A percentile compares a stretch with the other conserved stretches of the same genome.
Conservation (phyloP, 345 rosid species). For the Brassica rapa region DNA sequence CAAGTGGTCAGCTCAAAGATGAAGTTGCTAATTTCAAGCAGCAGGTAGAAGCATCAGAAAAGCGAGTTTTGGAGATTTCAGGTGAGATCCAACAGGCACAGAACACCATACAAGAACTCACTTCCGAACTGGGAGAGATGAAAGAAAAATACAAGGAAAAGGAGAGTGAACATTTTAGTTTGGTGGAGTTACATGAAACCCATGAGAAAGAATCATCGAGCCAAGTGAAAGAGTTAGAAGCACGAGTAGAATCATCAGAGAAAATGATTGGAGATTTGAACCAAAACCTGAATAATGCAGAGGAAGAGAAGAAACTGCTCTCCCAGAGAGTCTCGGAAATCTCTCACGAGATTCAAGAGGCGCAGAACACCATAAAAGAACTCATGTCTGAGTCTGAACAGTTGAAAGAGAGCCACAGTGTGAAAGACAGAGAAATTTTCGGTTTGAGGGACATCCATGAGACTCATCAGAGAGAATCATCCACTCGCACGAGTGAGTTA, state of each 20-base stretch:
- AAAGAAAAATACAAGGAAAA: constrained; percentile 60
- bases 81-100: constrained; percentile 56
- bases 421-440: constrained; percentile 59
- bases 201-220: constrained; percentile 52
- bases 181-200: constrained; percentile 50
- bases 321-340: constrained; percentile 48
- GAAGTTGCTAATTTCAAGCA: constrained; percentile 51
- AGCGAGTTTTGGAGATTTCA: constrained; percentile 50
- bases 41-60: constrained; percentile 59
- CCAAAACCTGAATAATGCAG: constrained; percentile 43
- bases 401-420: constrained; percentile 48
- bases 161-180: constrained; percentile 56
- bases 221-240: constrained; percentile 29
- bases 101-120: constrained; percentile 43
- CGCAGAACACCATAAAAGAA: constrained; percentile 46
- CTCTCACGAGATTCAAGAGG: constrained; percentile 54
- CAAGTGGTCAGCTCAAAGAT: constrained; percentile 47
- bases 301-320: constrained; percentile 60
- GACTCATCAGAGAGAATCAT: constrained; percentile 57
- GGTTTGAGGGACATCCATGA: constrained; percentile 50
- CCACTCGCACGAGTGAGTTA: constrained; percentile 37
- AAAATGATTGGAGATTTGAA: constrained; percentile 49
- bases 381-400: constrained; percentile 49
- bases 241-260: constrained; percentile 56
- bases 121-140: constrained; percentile 46